phyloP scores from a whole-genome alignment of 768 basidiomycete species.

The Asterophora parasitica region DNA sequence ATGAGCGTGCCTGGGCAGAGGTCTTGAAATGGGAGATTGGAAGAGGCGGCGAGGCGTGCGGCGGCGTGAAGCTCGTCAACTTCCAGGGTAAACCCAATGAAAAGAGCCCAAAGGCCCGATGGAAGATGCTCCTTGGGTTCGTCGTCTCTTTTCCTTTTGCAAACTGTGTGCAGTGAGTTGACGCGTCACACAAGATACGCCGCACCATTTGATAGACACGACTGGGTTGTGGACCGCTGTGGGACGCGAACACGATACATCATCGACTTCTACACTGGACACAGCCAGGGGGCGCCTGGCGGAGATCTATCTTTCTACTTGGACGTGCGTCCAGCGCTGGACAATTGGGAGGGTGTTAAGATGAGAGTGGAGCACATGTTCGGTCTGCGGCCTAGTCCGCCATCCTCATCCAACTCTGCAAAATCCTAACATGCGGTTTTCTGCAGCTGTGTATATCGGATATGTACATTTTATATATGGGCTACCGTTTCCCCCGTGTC shows the following conservation, averaged over 20 bases:
- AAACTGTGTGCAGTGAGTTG: slow-evolving; percentile 5
- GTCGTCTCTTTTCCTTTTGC: slow-evolving; percentile 20
- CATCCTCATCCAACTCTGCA: background rate
- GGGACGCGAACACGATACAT: slow-evolving; percentile 88
- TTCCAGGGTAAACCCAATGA: slow-evolving; percentile 89
- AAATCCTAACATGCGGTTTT: slow-evolving; percentile 1
- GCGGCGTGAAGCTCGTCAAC: slow-evolving; percentile 76
- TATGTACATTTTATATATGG: slow-evolving; percentile 6
- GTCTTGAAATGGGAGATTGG: slow-evolving; percentile 79
- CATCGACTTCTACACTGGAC: slow-evolving; percentile 97
- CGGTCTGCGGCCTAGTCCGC: slow-evolving; percentile 17
- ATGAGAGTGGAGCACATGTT: slow-evolving; percentile 69
- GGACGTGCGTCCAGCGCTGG: slow-evolving; percentile 90
- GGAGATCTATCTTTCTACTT: slow-evolving; percentile 82
- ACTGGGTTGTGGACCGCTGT: slow-evolving; percentile 95
- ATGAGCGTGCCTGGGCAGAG: slow-evolving; percentile 88
- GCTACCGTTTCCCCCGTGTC: slow-evolving; percentile 42
- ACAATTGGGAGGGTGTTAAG: slow-evolving; percentile 89
- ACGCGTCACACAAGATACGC: slow-evolving; percentile 59
- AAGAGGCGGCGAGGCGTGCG: slow-evolving; percentile 77
- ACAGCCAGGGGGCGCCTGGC: slow-evolving; percentile 37
- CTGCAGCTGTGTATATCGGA: slow-evolving; percentile 3
- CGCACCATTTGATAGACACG: slow-evolving; percentile 93
- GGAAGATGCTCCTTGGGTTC: slow-evolving; percentile 84
- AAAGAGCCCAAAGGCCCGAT: slow-evolving; percentile 73